Base-by-base conservation (phyloP, 2,329 filamentous ascomycete species). In the Camptophora hylomeconis region DNA sequence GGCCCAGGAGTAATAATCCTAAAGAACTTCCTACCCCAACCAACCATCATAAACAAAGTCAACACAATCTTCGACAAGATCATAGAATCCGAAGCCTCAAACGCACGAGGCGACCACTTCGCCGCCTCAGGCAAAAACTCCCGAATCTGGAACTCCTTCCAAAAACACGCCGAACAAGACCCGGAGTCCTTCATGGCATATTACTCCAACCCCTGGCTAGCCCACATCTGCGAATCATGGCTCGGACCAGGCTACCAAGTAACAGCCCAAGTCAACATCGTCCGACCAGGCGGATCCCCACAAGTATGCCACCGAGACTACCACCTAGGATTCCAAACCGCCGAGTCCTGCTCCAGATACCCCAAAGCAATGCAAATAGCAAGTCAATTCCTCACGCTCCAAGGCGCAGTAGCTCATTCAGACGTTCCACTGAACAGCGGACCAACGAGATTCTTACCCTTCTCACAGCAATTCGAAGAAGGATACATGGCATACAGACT, bases 91-190 rank as follows among this genome's bases (percentile, higher is more conserved):
- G 63, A 72, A 47, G 46, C 44, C 16, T 39, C 50, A 17, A 40
- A 41, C 5, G 26, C 44, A 13, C 47, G 46, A 14, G 72, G 72
- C 13, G 72, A 76, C 46, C 72, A 76, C 42, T 76, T 76, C 47
- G 68, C 70, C 1, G 50, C 58, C 4, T 55, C 57, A 2, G 64
- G 65, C 13, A 58, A 60, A 14, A 76, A 76, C 44, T 58, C 66
- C 30, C 61, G 72, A 7, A 73, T 76, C 52, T 77, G 71, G 71
- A 76, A 76, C 51, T 70, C 71, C 0, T 71, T 75, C 49, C 63
- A 63, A 37, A 77, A 76, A 44, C 72, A 75, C 42, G 65, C 60
- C 12, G 46, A 66, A 2, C 44, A 52, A 16, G 60, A 72, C 36
- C 62, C 70, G 0, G 23, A 44, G 0, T 67, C 63, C 0, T 76